Base-by-base conservation (phyloP, 106 monocot species). In the Iris macrosiphon region DNA sequence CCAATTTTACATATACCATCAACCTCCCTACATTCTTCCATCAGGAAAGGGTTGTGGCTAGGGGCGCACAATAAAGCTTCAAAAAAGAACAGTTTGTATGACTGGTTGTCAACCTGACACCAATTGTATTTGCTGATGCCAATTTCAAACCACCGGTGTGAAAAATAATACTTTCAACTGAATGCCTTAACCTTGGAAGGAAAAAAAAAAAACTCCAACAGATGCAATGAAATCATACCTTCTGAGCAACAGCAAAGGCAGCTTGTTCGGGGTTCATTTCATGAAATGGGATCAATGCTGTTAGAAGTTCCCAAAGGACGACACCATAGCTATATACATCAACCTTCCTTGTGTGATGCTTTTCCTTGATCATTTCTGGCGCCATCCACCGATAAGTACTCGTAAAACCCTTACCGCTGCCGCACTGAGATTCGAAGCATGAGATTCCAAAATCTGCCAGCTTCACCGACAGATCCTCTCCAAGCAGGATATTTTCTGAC, bases 341-440 rank as follows among this genome's bases (percentile, higher is more conserved):
- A 31, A 96, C 89, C 49, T 96, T 96, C 62, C 79, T 73, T n/a
- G 85, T 89, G 47, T 96, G 86, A 33, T 66, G 63, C 32, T 89
- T 96, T 60, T 82, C 89, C 49, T 86, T 89, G 59, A 96, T 89
- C 95, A 96, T 89, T 57, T 96, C 95, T 18, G 95, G 95, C 1
- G 95, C 89, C 95, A 96, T 96, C 95, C 95, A 96, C 20, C 95
- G 68, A 26, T 89, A 96, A 23, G 95, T 96, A 37, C 89, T 74
- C 19, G 76, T 82, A 54, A 86, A 85, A 8, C 89, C 85, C 49
- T 83, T 89, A 0, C 71, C 65, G 28, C 66, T 80, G 17, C 82
- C 82, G 39, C 76, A 82, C 30, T 80, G 71, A 27, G 82, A 77
- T 61, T 96, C 95, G 28, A 72, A 50, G 62, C 95, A 96, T 56